Evolutionary conservation across 257 asterid species (phyloP), one percentile per base, ranked within the genome.

Genomic region (Salvia hispanica): DNA sequence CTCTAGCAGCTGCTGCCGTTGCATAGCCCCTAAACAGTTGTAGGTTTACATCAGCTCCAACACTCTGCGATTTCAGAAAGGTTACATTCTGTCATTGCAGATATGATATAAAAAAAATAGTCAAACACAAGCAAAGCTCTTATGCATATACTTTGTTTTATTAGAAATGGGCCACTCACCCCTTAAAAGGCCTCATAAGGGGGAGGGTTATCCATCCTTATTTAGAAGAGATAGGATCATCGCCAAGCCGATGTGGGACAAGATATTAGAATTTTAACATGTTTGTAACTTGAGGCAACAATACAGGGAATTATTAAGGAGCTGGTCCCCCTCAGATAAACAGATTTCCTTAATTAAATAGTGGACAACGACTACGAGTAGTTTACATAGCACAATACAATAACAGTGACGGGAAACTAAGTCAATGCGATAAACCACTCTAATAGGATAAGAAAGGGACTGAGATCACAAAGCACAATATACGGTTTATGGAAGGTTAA

Each of bases 31-130:
- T 79, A 51, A 83, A 90, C 36, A 85, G 80, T 64, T 74, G 81
- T 72, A 72, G 85, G 81, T 90, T 90, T 71, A 84, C 89, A 72
- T 87, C 91, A 60, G 94, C 94, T 76, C 95, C 97, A 14, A 46
- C 82, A 58, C 81, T 67, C 95, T 90, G 85, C 71, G 63, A 72
- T 63, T 55, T 40, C 13, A 65, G 61, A 65, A 40, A 60, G 52
- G 33, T 39, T 43, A 21, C 34, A 25, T 55, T 40, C 51, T 44
- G 69, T 45, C 62, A 50, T 6, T 39, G 54, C 74, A 54, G 46
- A 40, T 28, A 43, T 42, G 9, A 6, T 6, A 1, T 39, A 39
- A 5, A 7, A 2, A 56, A n/a, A 31, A 28, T 15, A 56, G 0
- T 25, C 4, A 28, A 34, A 25, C 31, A 25, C 31, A 25, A 25